phyloP scores from a whole-genome alignment of 306 rosid genomes.

The Trifolium pratense region DNA sequence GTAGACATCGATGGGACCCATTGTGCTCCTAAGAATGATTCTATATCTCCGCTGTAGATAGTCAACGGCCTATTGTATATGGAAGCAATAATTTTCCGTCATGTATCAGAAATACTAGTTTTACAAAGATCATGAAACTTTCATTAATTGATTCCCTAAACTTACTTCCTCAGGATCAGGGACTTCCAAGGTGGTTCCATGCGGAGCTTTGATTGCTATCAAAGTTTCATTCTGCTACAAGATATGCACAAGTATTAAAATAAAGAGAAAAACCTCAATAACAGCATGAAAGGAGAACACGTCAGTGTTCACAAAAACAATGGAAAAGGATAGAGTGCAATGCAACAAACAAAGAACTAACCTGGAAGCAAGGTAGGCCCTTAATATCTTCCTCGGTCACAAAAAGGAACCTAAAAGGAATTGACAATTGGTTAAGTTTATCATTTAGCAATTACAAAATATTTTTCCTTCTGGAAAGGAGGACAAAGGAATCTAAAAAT shows the following conservation, averaged over 20 bases:
- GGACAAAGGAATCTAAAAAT: conserved; percentile 23
- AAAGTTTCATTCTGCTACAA: conserved; percentile 88
- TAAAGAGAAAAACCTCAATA: conserved; percentile 29
- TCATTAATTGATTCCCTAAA: conserved; percentile 44
- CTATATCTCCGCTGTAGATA: conserved; percentile 91
- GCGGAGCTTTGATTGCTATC: conserved; percentile 96
- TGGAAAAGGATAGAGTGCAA: conserved; percentile 6
- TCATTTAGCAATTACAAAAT: conserved; percentile 16
- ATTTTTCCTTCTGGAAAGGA: neutral
- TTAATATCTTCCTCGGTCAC: conserved; percentile 95
- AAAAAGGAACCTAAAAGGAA: conserved; percentile 72
- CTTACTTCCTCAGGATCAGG: conserved; percentile 99
- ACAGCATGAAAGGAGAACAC: conserved; percentile 39
- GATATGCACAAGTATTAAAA: conserved; percentile 39
- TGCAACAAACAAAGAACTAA: conserved; percentile 33
- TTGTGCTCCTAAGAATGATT: conserved; percentile 94
- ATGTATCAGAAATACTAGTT: conserved; percentile 42
- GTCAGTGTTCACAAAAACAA: conserved; percentile 20
- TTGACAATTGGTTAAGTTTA: conserved; percentile 25
- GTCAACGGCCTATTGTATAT: conserved; percentile 77
- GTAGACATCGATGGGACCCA: conserved; percentile 99
- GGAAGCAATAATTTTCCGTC: conserved; percentile 46
- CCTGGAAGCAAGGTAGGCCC: conserved; percentile 84
- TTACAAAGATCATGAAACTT: conserved; percentile 38
- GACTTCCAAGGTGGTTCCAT: conserved; percentile 98